Percentiles rank a stretch among this genome's conserved stretches.
phyloP scores from a whole-genome alignment of 257 asterid genomes.

The Fraxinus excelsior region DNA sequence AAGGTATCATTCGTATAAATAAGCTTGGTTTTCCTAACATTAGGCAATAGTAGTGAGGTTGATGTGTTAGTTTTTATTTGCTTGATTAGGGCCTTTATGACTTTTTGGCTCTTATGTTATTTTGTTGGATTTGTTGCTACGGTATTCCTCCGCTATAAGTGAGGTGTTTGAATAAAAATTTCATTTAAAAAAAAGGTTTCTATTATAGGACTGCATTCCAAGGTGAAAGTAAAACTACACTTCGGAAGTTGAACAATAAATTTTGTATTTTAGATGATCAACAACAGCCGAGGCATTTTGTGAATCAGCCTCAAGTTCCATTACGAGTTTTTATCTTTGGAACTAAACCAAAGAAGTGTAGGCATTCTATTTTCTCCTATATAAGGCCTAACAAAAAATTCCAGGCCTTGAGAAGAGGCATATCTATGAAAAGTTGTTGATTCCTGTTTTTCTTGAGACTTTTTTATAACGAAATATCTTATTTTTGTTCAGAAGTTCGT shows the following conservation, averaged over 20 bases:
- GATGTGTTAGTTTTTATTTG: no score
- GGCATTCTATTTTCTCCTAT: conserved; percentile 46
- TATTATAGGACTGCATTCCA: conserved; percentile 47
- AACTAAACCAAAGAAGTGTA: conserved; percentile 49
- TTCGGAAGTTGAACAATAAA: conserved; percentile 39
- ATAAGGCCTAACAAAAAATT: conserved; percentile 44
- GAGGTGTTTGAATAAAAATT: no score
- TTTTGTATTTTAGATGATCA: conserved; percentile 29
- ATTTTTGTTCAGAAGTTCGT: no score
- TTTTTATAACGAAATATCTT: no score
- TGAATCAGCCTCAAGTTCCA: conserved; percentile 36
- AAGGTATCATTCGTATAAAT: no score
- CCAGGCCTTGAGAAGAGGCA: conserved; percentile 38
- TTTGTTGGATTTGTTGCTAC: no score
- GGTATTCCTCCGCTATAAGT: no score
- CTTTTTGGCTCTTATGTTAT: no score
- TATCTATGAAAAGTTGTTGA: background rate
- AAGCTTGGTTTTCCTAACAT: no score
- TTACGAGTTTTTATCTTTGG: conserved; percentile 56
- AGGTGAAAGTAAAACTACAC: conserved; percentile 40
- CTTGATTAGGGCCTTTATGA: no score
- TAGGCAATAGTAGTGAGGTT: no score
- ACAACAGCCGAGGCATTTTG: background rate
- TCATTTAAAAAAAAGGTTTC: conserved; percentile 28
- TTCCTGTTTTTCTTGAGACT: background rate